These are phyloP conservation scores for Calycina herbarum DNA, from an alignment of 2,329 filamentous ascomycete genomes.

Conservation along the genomic window DNA sequence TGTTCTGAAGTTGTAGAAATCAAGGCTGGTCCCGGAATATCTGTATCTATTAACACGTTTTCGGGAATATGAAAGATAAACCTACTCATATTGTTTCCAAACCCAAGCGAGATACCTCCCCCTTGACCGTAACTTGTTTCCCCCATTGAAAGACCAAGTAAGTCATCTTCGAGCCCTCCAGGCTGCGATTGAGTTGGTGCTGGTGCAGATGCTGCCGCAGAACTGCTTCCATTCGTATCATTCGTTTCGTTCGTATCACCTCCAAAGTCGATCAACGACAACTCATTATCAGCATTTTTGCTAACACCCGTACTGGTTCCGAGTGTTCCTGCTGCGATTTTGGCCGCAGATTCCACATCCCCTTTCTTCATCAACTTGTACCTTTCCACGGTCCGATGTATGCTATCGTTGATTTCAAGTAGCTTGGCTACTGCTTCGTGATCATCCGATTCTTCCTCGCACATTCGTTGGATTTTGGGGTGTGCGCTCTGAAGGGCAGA, in stretches of 20 bases:
- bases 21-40: constrained; percentile 61
- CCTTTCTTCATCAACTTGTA: constrained; percentile 97
- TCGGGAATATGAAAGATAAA: constrained; percentile 19
- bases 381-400: constrained; percentile 91
- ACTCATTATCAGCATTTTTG: constrained; percentile 69
- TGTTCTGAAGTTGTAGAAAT: constrained; percentile 64
- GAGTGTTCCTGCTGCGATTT: constrained; percentile 78
- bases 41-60: constrained; percentile 40
- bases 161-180: constrained; percentile 80
- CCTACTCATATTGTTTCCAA: constrained; percentile 68
- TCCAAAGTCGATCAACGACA: constrained; percentile 93
- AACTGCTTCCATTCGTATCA: constrained; percentile 52
- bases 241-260: constrained; percentile 48
- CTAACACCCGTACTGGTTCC: constrained; percentile 64
- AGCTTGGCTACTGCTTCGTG: constrained; percentile 93
- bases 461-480: constrained; percentile 99
- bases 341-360: constrained; percentile 79
- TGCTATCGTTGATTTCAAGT: constrained; percentile 97
- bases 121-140: constrained; percentile 63
- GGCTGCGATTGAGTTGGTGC: constrained; percentile 47
- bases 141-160: constrained; percentile 83
- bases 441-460: constrained; percentile 96
- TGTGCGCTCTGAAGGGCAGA: constrained; percentile 88
- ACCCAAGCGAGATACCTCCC: constrained; percentile 81
- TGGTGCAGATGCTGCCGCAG: constrained; percentile 44